Evolutionary conservation across 2,329 filamentous ascomycete genomes (phyloP), one percentile per base, ranked within the genome.

Genomic region (Penicillium hesseltinei): DNA sequence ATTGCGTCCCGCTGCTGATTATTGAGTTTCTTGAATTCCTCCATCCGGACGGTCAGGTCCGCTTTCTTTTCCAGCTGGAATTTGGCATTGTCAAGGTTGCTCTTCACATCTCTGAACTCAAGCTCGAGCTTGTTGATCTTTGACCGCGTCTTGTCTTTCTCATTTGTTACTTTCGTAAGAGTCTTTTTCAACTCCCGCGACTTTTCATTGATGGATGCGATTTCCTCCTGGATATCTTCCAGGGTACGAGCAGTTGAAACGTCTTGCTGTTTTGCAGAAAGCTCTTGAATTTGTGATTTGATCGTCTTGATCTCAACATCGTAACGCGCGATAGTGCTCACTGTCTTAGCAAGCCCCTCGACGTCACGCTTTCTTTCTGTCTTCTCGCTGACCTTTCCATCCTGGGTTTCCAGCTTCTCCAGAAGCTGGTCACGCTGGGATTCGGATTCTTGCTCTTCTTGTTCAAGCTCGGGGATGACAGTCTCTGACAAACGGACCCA

Each of bases 41-140:
- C 85, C 33, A 97, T 85, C 61, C 92, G 89, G 40, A 79, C 78
- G 60, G 85, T 80, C 23, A 96, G 79, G 43, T 84, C 82, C 39
- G 83, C 82, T 77, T 92, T 96, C 75, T 90, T 91, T 71, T 95
- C 91, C 27, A 97, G 80, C 66, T 92, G 87, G 57, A 88, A 87
- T 47, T 83, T 81, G 1, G 89, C 85, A 51, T 83, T 84, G 65
- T 82, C 87, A 51, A 97, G 81, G 62, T 89, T 89, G 69, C 88
- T 88, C 59, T 83, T 85, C 40, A 90, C 78, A 73, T 95, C 89
- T 67, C 89, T 88, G 58, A 87, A 82, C 69, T 94, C 87, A 5
- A 94, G 80, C 73, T 97, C 91, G 27, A 95, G 79, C 17, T 81
- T 79, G 61, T 82, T 88, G 54, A 94, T 82, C 36, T 85, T 79